A percentile compares a stretch with the other conserved stretches of the same genome.
Conservation (phyloP, 2,329 filamentous ascomycete genomes). For the Fusarium sp. region DNA sequence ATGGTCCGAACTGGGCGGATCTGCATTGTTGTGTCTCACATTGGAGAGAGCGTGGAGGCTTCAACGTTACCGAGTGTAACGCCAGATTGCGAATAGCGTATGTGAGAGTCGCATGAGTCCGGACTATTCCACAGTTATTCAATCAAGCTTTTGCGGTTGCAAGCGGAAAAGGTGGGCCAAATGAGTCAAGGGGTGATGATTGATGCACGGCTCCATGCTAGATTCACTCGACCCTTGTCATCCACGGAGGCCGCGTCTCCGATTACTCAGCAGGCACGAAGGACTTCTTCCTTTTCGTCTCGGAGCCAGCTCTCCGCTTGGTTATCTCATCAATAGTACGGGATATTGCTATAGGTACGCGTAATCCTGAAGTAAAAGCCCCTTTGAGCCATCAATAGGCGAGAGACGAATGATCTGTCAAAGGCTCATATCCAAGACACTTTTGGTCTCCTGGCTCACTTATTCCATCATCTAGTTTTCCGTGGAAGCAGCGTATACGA, state of each 20-base stretch:
- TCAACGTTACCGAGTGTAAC: not conserved
- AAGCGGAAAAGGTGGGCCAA: not conserved
- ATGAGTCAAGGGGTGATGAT: not conserved
- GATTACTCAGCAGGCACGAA: not conserved
- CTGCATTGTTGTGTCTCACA: not conserved
- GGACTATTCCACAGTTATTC: not conserved
- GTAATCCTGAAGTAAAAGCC: not conserved
- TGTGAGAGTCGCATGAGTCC: not conserved
- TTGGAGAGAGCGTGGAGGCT: not conserved
- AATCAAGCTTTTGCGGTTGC: not conserved
- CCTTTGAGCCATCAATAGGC: too few species aligned
- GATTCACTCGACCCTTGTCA: not conserved
- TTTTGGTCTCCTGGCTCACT: not conserved
- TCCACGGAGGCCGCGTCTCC: not conserved
- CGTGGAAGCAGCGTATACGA: too few species aligned
- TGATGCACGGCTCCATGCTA: not conserved
- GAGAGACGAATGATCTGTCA: not conserved
- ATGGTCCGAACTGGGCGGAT: not conserved
- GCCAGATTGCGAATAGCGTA: not conserved
- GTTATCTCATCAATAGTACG: not conserved
- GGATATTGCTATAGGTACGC: not conserved
- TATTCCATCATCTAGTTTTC: too few species aligned
- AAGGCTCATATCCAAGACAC: not conserved
- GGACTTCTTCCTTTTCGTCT: not conserved
- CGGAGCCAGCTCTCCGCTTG: not conserved